Base-by-base conservation (phyloP, 306 rosid species). In the Arachis stenosperma region DNA sequence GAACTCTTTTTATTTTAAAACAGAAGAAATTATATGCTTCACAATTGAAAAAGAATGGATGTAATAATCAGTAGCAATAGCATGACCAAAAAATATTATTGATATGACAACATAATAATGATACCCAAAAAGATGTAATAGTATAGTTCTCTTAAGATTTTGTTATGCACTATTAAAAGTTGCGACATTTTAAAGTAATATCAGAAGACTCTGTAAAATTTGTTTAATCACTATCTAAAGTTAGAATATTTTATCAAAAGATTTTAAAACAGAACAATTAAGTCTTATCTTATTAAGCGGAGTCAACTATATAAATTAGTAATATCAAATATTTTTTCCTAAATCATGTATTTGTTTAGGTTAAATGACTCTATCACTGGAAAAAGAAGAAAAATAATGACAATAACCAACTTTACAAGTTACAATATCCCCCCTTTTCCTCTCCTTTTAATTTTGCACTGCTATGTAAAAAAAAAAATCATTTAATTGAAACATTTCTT, bases 11-110 rank as follows among this genome's bases (percentile, higher is more conserved):
- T 33, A 33, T 57, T 61, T 2, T 17, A 2, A 33, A 33, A 33
- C 37, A 41, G 75, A 67, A 50, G 68, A 56, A 75, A 64, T 17
- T 17, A 71, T 67, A 78, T 81, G 77, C 74, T 66, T 70, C 17
- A 52, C 72, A 78, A 69, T 33, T 33, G 37, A 13, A 30, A 71
- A 71, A 61, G 5, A 71, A 37, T 12, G 27, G 66, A 55, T 68
- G 55, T 17, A 74, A 73, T 17, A 74, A 73, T 55, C 44, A 74
- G 9, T 17, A 55, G 12, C 82, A 78, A 64, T 64, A 48, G 51
- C 36, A 8, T 65, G 61, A 62, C 56, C 36, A 48, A 36, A 46
- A 79, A 44, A 22, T 22, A 22, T 22, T 22, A 22, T 22, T 30
- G 9, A 72, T 6, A 53, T 12, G 30, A 64, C 9, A 72, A 14